phyloP scores from a whole-genome alignment of 176 grass and related monocot genomes.

The Thinopyrum elongatum region DNA sequence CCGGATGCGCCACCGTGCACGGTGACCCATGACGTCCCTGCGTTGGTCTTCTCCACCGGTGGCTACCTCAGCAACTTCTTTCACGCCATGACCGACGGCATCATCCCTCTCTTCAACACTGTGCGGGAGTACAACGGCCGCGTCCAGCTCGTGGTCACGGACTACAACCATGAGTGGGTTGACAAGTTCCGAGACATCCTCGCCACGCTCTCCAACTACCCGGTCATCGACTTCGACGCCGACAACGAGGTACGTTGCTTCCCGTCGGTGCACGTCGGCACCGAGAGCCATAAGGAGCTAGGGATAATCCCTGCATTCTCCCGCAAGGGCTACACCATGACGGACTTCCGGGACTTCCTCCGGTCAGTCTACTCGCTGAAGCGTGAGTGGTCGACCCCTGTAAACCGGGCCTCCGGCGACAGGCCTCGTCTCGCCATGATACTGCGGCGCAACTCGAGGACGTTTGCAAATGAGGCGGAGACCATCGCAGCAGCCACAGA shows the following conservation, averaged over 20 bases:
- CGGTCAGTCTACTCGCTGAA: conserved; percentile 37
- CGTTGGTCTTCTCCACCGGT: conserved; percentile 55
- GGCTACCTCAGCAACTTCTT: conserved; percentile 63
- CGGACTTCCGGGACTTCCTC: conserved; percentile 58
- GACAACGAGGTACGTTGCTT: conserved; percentile 63
- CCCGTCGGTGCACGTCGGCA: conserved; percentile 41
- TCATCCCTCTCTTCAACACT: conserved; percentile 63
- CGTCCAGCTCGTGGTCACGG: conserved; percentile 48
- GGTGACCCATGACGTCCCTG: not conserved
- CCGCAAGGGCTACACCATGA: conserved; percentile 41
- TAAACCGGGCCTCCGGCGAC: not conserved
- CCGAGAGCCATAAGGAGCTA: conserved; percentile 56
- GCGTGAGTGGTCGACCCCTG: not conserved
- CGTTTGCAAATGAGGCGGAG: conserved; percentile 38
- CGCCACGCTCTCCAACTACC: conserved; percentile 33
- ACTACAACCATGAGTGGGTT: conserved; percentile 24
- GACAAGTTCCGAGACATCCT: conserved; percentile 48
- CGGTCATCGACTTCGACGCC: conserved; percentile 47
- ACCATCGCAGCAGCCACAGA: conserved; percentile 7
- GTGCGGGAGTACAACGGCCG: conserved; percentile 34
- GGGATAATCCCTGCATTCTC: conserved; percentile 40
- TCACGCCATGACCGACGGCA: conserved; percentile 62
- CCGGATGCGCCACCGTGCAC: conserved; percentile 25
- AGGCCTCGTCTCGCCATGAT: conserved; percentile 59
- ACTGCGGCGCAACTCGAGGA: conserved; percentile 45